Conservation (phyloP, 164 flowering plant species). For the Magnolia changhungtana region DNA sequence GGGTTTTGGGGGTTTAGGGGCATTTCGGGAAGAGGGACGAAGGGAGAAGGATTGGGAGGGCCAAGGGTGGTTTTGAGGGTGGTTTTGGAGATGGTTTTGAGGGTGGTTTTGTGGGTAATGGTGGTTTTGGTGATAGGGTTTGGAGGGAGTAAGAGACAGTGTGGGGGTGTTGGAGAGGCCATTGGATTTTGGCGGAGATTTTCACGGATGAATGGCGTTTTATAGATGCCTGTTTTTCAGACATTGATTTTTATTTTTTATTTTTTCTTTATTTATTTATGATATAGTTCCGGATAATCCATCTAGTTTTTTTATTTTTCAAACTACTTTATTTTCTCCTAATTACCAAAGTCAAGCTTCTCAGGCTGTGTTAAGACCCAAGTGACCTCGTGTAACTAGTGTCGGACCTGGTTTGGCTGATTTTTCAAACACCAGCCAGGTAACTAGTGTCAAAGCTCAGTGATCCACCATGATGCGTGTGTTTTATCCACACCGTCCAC, state of each 20-base stretch:
- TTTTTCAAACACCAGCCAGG: no score
- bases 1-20: conserved; percentile 11
- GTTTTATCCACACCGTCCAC: no score
- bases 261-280: background rate
- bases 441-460: no score
- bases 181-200: conserved; percentile 18
- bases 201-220: background rate
- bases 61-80: conserved; percentile 33
- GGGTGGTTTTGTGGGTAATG: conserved; percentile 21
- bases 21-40: conserved; percentile 23
- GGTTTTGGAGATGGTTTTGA: conserved; percentile 23
- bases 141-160: conserved; percentile 59
- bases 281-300: background rate
- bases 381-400: no score
- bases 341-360: background rate
- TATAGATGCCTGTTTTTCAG: background rate
- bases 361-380: no score
- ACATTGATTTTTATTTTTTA: background rate
- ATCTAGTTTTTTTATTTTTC: background rate
- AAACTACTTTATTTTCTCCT: background rate
- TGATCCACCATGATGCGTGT: no score
- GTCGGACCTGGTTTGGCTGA: no score
- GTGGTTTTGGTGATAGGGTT: conserved; percentile 32
- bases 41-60: conserved; percentile 17
- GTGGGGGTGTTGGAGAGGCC: conserved; percentile 72